Evolutionary conservation across 345 rosid species (phyloP).

Genomic region (Clarkia xantiana): DNA sequence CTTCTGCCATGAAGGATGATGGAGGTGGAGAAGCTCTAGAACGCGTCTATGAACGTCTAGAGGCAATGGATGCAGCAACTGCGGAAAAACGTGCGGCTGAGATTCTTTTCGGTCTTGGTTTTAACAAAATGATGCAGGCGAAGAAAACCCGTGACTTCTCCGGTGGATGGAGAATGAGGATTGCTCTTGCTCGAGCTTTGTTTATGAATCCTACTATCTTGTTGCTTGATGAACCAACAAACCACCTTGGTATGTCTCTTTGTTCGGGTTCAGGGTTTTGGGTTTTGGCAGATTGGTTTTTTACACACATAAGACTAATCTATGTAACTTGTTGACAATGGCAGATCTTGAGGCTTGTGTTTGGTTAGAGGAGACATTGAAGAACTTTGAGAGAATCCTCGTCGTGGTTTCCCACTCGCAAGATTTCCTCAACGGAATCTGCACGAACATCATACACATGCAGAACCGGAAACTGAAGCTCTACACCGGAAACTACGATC

Average conservation of each 20-base stretch:
- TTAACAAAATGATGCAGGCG: conserved; percentile 76
- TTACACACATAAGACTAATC: no score
- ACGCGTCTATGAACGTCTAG: conserved; percentile 76
- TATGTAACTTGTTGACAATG: no score
- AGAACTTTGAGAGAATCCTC: conserved; percentile 82
- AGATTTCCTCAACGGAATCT: conserved; percentile 93
- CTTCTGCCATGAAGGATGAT: conserved; percentile 42
- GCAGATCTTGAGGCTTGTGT: conserved; percentile 99
- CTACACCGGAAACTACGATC: conserved; percentile 87
- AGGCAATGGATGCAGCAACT: conserved; percentile 87
- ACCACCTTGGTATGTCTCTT: conserved; percentile 60
- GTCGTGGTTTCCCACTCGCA: conserved; percentile 95
- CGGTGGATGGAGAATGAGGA: conserved; percentile 99
- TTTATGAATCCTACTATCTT: conserved; percentile 91
- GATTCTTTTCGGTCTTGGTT: conserved; percentile 91
- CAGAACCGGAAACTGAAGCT: conserved; percentile 69
- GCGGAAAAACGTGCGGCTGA: conserved; percentile 99
- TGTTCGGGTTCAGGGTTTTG: not conserved
- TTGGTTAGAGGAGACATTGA: conserved; percentile 91
- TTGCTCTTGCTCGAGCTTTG: conserved; percentile 87
- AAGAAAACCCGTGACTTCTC: conserved; percentile 90
- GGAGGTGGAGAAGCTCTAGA: conserved; percentile 97
- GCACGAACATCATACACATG: conserved; percentile 97
- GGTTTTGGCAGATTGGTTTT: not conserved
- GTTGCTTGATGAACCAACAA: conserved; percentile 94